phyloP scores from a whole-genome alignment of 129 eudicot species.

The Lactuca sativa region DNA sequence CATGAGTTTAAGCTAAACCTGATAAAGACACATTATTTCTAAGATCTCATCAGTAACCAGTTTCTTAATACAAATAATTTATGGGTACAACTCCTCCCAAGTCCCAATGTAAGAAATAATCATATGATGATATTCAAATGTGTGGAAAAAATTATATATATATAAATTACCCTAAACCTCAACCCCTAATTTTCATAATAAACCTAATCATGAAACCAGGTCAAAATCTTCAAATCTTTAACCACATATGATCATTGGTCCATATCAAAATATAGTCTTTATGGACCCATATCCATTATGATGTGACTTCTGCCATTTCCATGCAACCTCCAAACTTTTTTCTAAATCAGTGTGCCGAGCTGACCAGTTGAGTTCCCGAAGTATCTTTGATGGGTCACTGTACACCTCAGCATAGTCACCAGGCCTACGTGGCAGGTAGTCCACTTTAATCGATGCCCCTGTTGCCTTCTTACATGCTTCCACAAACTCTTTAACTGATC shows the following conservation, averaged over 20 bases:
- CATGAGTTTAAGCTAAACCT: neutral
- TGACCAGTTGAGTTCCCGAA: conserved; percentile 71
- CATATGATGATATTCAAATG: conserved; percentile 4
- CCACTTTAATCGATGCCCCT: conserved; percentile 67
- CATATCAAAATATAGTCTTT: neutral
- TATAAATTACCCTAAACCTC: conserved; percentile 31
- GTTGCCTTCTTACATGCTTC: conserved; percentile 95
- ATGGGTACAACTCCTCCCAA: conserved; percentile 15
- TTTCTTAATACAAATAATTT: conserved; percentile 18
- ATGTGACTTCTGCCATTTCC: conserved; percentile 95
- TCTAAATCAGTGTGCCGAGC: conserved; percentile 62
- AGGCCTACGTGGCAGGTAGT: conserved; percentile 76
- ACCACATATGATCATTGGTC: neutral
- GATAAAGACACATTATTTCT: conserved; percentile 21
- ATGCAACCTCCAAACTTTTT: conserved; percentile 69
- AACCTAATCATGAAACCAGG: conserved; percentile 25
- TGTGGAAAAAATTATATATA: conserved; percentile 19
- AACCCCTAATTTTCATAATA: conserved; percentile 32
- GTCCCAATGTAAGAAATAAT: conserved; percentile 21
- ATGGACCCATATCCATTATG: conserved; percentile 53
- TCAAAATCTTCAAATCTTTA: conserved; percentile 22
- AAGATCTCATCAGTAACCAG: conserved; percentile 20
- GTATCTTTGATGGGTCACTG: conserved; percentile 81
- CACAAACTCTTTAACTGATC: conserved; percentile 86
- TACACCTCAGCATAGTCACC: conserved; percentile 94